These are phyloP conservation scores for Globisporangium nodosum DNA, from an alignment of 352 stramenopile genomes.

Conservation along the genomic window DNA sequence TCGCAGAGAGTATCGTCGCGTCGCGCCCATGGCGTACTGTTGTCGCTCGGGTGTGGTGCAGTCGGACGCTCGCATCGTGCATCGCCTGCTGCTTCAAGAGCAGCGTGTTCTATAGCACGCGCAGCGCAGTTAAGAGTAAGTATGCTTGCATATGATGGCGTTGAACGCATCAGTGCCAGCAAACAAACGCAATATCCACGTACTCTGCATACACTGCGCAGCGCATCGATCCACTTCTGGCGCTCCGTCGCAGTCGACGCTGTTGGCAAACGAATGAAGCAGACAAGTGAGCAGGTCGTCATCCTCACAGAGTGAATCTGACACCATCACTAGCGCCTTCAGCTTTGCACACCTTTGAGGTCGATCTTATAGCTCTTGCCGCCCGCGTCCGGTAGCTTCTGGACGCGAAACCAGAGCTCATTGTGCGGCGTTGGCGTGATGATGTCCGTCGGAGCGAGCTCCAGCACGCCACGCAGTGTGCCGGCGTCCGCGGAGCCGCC, in stretches of 20 bases:
- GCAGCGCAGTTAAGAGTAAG: not conserved
- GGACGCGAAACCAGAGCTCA: slow-evolving; percentile 56
- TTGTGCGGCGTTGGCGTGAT: slow-evolving; percentile 43
- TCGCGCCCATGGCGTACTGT: slow-evolving; percentile 26
- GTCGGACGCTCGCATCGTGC: slow-evolving; percentile 12
- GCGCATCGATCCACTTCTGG: slow-evolving; percentile 55
- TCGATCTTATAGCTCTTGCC: slow-evolving; percentile 65
- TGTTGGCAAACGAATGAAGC: slow-evolving; percentile 9
- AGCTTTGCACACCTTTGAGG: slow-evolving; percentile 37
- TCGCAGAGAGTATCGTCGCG: slow-evolving; percentile 21
- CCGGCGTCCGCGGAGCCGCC: slow-evolving; percentile 15
- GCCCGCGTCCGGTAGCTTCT: slow-evolving; percentile 38
- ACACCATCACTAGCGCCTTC: not conserved
- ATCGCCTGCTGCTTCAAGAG: slow-evolving; percentile 17
- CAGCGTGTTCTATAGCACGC: slow-evolving; percentile 10
- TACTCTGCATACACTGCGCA: slow-evolving; percentile 47
- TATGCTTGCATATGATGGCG: not conserved
- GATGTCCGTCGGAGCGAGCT: slow-evolving; percentile 38
- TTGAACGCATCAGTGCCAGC: not conserved
- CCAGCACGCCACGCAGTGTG: slow-evolving; percentile 37
- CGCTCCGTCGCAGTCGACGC: slow-evolving; percentile 37
- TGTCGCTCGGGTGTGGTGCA: slow-evolving; percentile 13
- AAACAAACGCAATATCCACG: not conserved
- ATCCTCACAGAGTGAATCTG: not conserved
- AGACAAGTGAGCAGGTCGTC: not conserved